These are phyloP conservation scores for Paraphoma chrysanthemicola DNA, from an alignment of 2,329 filamentous ascomycete species.

Conservation along the genomic window DNA sequence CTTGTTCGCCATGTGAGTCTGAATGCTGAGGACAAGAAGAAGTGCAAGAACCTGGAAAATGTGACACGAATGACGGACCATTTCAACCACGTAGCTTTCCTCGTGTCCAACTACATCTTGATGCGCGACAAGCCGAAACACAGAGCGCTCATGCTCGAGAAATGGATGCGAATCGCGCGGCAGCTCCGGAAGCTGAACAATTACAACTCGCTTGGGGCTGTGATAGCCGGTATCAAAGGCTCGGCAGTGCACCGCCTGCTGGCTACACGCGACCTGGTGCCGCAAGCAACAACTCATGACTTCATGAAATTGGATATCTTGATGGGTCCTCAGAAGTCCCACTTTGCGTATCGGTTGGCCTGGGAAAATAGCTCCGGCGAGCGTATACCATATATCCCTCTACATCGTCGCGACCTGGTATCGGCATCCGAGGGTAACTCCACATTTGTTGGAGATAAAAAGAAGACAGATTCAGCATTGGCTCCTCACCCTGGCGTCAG, in stretches of 20 bases:
- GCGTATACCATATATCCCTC: slow-evolving; percentile 89
- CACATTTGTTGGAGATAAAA: slow-evolving; percentile 74
- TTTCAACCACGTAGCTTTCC: slow-evolving; percentile 66
- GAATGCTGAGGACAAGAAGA: slow-evolving; percentile 72
- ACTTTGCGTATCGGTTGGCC: slow-evolving; percentile 93
- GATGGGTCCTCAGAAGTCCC: slow-evolving; percentile 91
- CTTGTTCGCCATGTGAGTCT: slow-evolving; percentile 90
- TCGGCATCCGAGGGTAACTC: slow-evolving; percentile 91
- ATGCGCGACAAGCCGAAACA: slow-evolving; percentile 96
- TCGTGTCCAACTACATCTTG: slow-evolving; percentile 65
- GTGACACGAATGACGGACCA: slow-evolving; percentile 95
- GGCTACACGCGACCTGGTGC: slow-evolving; percentile 79
- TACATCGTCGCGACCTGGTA: slow-evolving; percentile 88
- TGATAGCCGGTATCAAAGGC: slow-evolving; percentile 90
- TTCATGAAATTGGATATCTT: slow-evolving; percentile 88
- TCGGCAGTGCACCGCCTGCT: slow-evolving; percentile 83
- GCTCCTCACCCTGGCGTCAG: slow-evolving; percentile 44
- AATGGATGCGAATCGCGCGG: slow-evolving; percentile 88
- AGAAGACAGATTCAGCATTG: slow-evolving; percentile 32
- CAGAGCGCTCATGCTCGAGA: slow-evolving; percentile 86
- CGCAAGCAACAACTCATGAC: slow-evolving; percentile 75
- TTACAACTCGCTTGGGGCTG: slow-evolving; percentile 94
- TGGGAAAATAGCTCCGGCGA: slow-evolving; percentile 95
- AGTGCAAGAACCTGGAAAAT: slow-evolving; percentile 78
- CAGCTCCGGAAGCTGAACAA: slow-evolving; percentile 93